These are phyloP conservation scores for Dalbergia cultrata DNA, from an alignment of 306 rosid genomes.

Conservation along the genomic window DNA sequence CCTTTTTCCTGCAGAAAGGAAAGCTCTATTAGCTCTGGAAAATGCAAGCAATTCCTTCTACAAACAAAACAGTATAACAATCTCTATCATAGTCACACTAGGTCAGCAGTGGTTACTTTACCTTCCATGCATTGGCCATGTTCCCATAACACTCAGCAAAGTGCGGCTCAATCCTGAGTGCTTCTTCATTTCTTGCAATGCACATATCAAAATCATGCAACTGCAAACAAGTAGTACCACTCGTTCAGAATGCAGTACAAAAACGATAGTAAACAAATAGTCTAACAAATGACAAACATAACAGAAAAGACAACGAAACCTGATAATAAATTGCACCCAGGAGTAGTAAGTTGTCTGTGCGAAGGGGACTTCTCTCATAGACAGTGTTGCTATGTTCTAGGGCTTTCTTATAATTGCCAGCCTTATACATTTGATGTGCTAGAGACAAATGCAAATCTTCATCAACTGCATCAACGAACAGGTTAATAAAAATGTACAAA, in stretches of 20 bases:
- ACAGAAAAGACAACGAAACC: constrained; percentile 55
- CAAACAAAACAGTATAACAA: constrained; percentile 8
- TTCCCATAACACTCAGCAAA: constrained; percentile 99
- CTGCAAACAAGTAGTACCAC: constrained; percentile 51
- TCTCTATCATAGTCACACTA: neutral
- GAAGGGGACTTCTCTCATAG: constrained; percentile 84
- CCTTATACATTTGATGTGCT: constrained; percentile 93
- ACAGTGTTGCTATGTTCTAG: constrained; percentile 83
- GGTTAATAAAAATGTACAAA: neutral
- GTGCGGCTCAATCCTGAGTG: constrained; percentile 84
- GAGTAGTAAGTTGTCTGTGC: constrained; percentile 92
- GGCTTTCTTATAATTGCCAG: constrained; percentile 89
- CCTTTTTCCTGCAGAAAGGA: constrained; percentile 57
- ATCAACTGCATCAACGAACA: constrained; percentile 69
- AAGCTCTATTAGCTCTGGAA: constrained; percentile 44
- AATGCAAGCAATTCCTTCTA: constrained; percentile 5
- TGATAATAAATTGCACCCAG: constrained; percentile 96
- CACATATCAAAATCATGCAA: constrained; percentile 96
- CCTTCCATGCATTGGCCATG: constrained; percentile 99
- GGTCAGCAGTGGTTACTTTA: constrained; percentile 21
- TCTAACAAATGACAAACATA: constrained; percentile 7
- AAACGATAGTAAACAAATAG: neutral
- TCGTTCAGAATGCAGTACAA: constrained; percentile 1
- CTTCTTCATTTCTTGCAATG: constrained; percentile 94
- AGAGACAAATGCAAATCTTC: constrained; percentile 83